Evolutionary conservation across 352 stramenopile species (phyloP).

Genomic region (Phytophthora syringae): DNA sequence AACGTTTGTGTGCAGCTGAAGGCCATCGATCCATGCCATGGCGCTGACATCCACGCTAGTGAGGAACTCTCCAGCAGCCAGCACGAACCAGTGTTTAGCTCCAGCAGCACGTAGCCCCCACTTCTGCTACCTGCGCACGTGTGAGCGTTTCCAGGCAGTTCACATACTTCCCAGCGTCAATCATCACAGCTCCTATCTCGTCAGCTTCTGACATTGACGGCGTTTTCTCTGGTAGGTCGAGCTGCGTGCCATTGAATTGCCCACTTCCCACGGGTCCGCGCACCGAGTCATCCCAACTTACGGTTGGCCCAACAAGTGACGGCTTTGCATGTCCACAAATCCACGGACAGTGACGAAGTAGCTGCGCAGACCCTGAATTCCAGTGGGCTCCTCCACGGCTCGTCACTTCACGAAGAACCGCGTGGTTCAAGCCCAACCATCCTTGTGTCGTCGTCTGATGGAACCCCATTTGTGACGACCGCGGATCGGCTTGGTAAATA

Average conservation of each 20-base stretch:
- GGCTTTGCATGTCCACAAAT: slow-evolving; percentile 45
- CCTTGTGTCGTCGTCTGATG: slow-evolving; percentile 19
- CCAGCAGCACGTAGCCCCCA: slow-evolving; percentile 34
- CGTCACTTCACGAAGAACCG: slow-evolving; percentile 39
- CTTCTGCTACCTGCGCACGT: slow-evolving; percentile 42
- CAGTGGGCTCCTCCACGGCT: slow-evolving; percentile 51
- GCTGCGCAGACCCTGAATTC: slow-evolving; percentile 58
- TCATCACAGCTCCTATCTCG: slow-evolving; percentile 52
- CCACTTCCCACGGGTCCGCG: slow-evolving; percentile 55
- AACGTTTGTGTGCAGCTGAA: slow-evolving; percentile 71
- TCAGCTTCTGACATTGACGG: slow-evolving; percentile 14
- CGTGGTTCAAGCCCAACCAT: slow-evolving; percentile 51
- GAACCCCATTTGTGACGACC: slow-evolving; percentile 24
- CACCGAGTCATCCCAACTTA: slow-evolving; percentile 53
- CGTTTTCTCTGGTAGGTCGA: slow-evolving; percentile 35
- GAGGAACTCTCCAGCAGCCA: slow-evolving; percentile 54
- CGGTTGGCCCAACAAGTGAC: slow-evolving; percentile 40
- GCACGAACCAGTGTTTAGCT: slow-evolving; percentile 51
- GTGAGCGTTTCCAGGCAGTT: slow-evolving; percentile 52
- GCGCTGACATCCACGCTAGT: slow-evolving; percentile 58
- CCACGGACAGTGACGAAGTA: slow-evolving; percentile 61
- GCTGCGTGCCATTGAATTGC: slow-evolving; percentile 48
- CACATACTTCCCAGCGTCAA: slow-evolving; percentile 51
- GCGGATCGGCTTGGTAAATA: slow-evolving; percentile 43
- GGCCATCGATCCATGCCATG: slow-evolving; percentile 69